Evolutionary conservation across 805 yeast species (phyloP).

Genomic region (Barnettozyma wickerhamii): DNA sequence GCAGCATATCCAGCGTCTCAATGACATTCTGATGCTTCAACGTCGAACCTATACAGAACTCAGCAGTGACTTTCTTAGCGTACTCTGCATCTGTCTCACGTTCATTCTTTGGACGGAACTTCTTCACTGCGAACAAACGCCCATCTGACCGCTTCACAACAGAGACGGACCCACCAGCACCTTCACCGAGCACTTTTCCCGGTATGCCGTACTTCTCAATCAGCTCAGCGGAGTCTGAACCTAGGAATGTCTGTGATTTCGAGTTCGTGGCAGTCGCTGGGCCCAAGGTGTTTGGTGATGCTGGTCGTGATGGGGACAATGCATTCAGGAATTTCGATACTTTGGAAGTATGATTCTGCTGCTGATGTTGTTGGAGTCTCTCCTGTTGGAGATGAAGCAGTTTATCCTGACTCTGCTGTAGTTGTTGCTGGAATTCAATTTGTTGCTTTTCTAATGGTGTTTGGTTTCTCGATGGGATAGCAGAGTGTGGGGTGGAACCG

Average conservation of each 20-base stretch:
- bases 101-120: conserved; percentile 63
- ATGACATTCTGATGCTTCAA: conserved; percentile 77
- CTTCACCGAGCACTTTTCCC: conserved; percentile 78
- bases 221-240: conserved; percentile 36
- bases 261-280: conserved; percentile 3
- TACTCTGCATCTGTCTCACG: conserved; percentile 67
- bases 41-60: conserved; percentile 76
- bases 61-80: conserved; percentile 73
- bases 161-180: conserved; percentile 94
- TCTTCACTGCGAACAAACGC: conserved; percentile 78
- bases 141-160: conserved; percentile 61
- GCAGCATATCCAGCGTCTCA: conserved; percentile 73
- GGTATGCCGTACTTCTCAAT: conserved; percentile 68
- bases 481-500: neutral
- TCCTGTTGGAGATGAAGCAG: conserved; percentile 8
- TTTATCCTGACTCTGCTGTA: conserved; percentile 8
- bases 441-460: conserved; percentile 10
- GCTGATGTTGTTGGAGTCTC: conserved; percentile 3
- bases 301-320: conserved; percentile 22
- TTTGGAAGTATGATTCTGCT: conserved; percentile 11
- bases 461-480: neutral
- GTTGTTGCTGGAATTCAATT: conserved; percentile 10
- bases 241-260: conserved; percentile 31
- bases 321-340: conserved; percentile 21
- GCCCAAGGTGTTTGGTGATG: conserved; percentile 4